Evolutionary conservation across 1,139 yeast species (phyloP).

Genomic region (Debaryomyces sp.): DNA sequence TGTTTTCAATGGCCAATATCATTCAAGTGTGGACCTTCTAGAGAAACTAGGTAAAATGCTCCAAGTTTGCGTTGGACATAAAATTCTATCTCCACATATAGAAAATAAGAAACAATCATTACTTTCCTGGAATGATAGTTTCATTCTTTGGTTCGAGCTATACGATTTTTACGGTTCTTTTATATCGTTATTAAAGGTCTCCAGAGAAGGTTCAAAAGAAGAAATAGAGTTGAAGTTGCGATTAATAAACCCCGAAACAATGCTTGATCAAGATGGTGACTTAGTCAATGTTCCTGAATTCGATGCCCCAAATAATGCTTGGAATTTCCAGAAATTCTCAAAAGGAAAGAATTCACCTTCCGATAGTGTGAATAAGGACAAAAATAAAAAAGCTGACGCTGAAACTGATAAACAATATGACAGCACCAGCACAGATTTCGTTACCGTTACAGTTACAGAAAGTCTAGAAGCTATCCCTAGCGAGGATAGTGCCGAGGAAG

Average conservation of each 20-base stretch:
- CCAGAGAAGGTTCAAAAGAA: constrained; percentile 23
- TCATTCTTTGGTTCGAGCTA: constrained; percentile 40
- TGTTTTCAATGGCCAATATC: constrained; percentile 25
- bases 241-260: constrained; percentile 34
- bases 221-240: constrained; percentile 21
- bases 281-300: constrained; percentile 20
- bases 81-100: constrained; percentile 31
- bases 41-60: constrained; percentile 24
- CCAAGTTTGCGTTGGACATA: constrained; percentile 25
- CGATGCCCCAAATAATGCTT: constrained; percentile 24
- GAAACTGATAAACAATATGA: neutral
- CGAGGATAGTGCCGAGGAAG: neutral
- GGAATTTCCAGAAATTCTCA: constrained; percentile 30
- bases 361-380: neutral
- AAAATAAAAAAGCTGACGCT: neutral
- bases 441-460: constrained; percentile 5
- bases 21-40: constrained; percentile 19
- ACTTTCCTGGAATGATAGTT: constrained; percentile 37
- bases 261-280: constrained; percentile 37
- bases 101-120: constrained; percentile 15
- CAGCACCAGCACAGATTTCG: constrained; percentile 1
- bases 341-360: neutral
- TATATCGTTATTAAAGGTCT: constrained; percentile 25
- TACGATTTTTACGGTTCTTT: constrained; percentile 38
- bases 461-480: neutral